Evolutionary conservation across 495 filamentous ascomycete species (phyloP), one percentile per base, ranked within the genome.

Genomic region (Talaromyces proteolyticus): DNA sequence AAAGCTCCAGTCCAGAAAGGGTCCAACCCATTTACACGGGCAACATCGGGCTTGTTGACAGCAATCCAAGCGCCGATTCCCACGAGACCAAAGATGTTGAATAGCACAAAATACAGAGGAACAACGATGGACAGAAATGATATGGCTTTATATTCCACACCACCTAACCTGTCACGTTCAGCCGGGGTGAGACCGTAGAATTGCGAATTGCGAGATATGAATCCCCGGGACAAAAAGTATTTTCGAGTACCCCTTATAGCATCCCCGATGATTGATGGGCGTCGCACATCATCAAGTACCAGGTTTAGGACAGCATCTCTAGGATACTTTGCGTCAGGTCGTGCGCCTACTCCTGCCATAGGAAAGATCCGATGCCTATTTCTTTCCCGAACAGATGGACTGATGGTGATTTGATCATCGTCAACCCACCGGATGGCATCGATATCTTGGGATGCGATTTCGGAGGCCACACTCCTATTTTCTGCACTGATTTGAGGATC

Each of bases 81-180:
- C 14, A 94, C 62, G 52, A 77, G 77, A 0, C 87, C 89, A 12
- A 91, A 60, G 12, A 88, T 38, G 54, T 92, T 82, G 72, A 86
- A 90, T 11, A 81, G 53, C 16, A 87, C 51, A 50, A 84, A 88
- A 65, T 96, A 96, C 7, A 82, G 52, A 4, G 85, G 83, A 8
- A 96, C 87, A 17, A 91, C 62, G 44, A 83, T 70, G 1, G 81
- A 72, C 20, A 96, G 71, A 6, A 91, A 69, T n/a, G 73, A 80
- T 12, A 93, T 74, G 10, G 89, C 88, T 49, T 80, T 77, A 57
- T 93, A 93, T 65, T 95, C 89, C 42, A 81, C 84, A 1, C 89
- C 89, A 20, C 87, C 88, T 4, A 95, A 76, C 49, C 76, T 68
- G 49, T 87, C 83, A 10, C 88, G 78, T 58, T 95, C 87, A 17